A percentile compares a stretch with the other conserved stretches of the same genome.
phyloP scores from a whole-genome alignment of 768 basidiomycete species.

The Panaeolus papilionaceus region DNA sequence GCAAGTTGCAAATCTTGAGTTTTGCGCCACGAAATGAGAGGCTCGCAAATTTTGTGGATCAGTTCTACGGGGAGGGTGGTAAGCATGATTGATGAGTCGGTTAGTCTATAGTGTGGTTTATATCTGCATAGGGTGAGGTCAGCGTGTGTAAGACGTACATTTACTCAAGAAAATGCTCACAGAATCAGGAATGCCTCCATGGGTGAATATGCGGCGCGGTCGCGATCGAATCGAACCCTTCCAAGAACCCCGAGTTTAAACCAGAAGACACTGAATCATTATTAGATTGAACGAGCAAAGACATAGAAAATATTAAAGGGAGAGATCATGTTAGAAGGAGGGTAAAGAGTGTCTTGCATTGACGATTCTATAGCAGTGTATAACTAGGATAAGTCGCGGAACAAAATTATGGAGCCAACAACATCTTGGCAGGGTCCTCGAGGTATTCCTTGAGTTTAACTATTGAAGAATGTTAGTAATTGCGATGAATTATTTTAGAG shows the following conservation, averaged over 20 bases:
- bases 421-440: slow-evolving; percentile 94
- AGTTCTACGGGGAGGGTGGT: slow-evolving; percentile 8
- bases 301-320: slow-evolving; percentile 7
- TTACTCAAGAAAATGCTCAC: neutral
- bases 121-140: neutral
- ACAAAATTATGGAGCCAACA: slow-evolving; percentile 47
- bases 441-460: slow-evolving; percentile 94
- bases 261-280: neutral
- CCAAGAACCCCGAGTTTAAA: neutral
- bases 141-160: neutral
- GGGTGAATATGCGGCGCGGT: neutral
- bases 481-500: neutral
- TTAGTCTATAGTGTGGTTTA: neutral
- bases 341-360: slow-evolving; percentile 1
- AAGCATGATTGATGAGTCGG: neutral
- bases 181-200: neutral
- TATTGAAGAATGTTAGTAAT: slow-evolving; percentile 32
- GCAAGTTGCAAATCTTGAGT: neutral
- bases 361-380: neutral
- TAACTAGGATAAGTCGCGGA: neutral
- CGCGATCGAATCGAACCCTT: neutral
- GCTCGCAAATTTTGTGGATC: slow-evolving; percentile 1
- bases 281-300: neutral
- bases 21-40: neutral
- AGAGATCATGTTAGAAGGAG: slow-evolving; percentile 7